A percentile compares a stretch with the other conserved stretches of the same genome.
These are phyloP conservation scores for Capillidium rhysosporum DNA, from an alignment of 371 early-diverging fungal genomes.

Conservation along the genomic window DNA sequence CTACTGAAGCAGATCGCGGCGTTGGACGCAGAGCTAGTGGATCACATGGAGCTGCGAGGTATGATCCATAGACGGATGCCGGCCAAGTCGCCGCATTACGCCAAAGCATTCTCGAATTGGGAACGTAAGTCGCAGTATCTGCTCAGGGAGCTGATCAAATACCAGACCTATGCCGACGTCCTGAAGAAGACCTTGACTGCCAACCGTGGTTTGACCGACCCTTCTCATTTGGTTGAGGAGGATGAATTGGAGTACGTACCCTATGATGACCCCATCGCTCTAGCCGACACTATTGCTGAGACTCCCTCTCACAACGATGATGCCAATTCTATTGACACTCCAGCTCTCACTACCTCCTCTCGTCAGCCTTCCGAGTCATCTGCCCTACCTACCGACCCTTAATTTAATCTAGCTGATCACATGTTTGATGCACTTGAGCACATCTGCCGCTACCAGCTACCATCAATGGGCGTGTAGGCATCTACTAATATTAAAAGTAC, in stretches of 20 bases:
- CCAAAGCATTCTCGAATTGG: conserved; percentile 69
- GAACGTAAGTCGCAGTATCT: conserved; percentile 63
- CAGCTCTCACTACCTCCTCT: too few species aligned
- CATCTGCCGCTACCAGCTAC: too few species aligned
- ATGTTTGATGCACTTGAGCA: too few species aligned
- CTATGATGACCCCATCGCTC: too few species aligned
- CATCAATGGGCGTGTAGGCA: too few species aligned
- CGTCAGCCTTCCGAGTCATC: too few species aligned
- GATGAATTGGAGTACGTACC: neutral
- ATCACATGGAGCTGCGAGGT: conserved; percentile 22
- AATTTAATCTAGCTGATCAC: too few species aligned
- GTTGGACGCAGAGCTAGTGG: conserved; percentile 22
- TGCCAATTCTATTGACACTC: too few species aligned
- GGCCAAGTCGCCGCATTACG: conserved; percentile 27
- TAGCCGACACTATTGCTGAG: too few species aligned
- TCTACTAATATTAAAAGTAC: too few species aligned
- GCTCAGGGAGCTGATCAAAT: conserved; percentile 70
- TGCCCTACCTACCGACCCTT: too few species aligned
- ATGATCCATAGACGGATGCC: conserved; percentile 24
- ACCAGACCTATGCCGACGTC: conserved; percentile 60
- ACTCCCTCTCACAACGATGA: too few species aligned
- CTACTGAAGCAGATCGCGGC: conserved; percentile 19
- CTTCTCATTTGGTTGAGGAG: neutral
- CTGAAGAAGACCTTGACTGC: conserved; percentile 35
- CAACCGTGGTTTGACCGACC: neutral